Conservation (phyloP, 2,329 filamentous ascomycete species). For the Colletotrichum tabaci region DNA sequence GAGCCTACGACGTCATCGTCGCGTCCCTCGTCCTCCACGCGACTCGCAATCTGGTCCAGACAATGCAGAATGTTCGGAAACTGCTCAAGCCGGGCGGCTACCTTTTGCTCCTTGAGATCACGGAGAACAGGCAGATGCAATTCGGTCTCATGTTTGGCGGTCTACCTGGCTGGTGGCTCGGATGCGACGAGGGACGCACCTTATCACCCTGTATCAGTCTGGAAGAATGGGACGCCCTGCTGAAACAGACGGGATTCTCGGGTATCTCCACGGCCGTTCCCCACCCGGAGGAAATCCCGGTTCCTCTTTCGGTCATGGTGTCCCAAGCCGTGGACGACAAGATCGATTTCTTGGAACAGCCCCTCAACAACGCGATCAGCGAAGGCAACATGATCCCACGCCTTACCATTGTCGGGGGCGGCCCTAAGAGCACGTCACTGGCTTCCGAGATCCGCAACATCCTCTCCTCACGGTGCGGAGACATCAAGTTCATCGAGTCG, state of each 20-base stretch:
- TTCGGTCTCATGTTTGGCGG: background rate
- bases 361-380: too few species aligned
- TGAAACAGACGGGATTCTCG: background rate
- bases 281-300: too few species aligned
- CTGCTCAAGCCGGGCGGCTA: background rate
- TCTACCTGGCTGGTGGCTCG: background rate
- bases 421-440: too few species aligned
- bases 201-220: background rate
- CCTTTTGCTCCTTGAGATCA: background rate
- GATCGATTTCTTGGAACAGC: too few species aligned
- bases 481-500: background rate
- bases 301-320: too few species aligned
- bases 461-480: background rate
- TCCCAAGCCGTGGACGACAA: too few species aligned
- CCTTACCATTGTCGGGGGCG: too few species aligned
- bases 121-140: background rate
- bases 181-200: background rate
- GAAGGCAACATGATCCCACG: too few species aligned
- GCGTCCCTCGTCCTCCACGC: background rate
- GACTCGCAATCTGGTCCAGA: background rate
- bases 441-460: constrained; percentile 4
- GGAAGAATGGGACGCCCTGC: background rate
- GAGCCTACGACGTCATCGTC: background rate
- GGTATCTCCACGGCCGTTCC: too few species aligned
- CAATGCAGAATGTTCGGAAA: background rate